phyloP scores from a whole-genome alignment of 306 rosid genomes.

The Mimosa pudica region DNA sequence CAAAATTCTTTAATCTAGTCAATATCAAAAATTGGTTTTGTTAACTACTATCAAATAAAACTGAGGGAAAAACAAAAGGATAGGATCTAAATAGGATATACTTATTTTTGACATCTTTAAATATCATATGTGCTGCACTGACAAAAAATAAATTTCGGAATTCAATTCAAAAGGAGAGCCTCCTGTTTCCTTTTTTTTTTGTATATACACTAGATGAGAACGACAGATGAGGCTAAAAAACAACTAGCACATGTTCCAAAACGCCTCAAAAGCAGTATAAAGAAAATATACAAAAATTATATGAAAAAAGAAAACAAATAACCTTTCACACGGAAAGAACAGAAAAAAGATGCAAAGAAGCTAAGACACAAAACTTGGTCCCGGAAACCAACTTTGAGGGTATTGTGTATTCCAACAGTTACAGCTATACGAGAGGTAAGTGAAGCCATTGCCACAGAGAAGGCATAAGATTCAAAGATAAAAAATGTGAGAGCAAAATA shows the following conservation, averaged over 20 bases:
- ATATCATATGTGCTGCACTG: neutral
- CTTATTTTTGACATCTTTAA: no score
- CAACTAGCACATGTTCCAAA: neutral
- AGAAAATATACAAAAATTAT: neutral
- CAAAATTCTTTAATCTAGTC: no score
- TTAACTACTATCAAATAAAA: no score
- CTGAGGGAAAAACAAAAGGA: neutral
- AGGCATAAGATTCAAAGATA: constrained; percentile 26
- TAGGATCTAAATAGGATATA: neutral
- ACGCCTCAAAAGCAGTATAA: neutral
- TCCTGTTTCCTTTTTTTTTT: no score
- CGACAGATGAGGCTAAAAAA: neutral
- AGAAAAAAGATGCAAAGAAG: neutral
- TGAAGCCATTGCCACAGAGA: constrained; percentile 12
- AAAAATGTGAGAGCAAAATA: neutral
- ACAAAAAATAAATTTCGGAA: no score
- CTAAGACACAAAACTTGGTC: neutral
- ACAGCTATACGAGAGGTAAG: neutral
- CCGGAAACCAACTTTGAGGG: constrained; percentile 17
- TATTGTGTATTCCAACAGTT: neutral
- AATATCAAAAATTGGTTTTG: no score
- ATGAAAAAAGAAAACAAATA: neutral
- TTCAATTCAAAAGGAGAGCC: neutral
- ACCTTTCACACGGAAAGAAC: neutral
- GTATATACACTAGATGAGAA: neutral